These are phyloP conservation scores for Penicillium capsulatum DNA, from an alignment of 2,329 filamentous ascomycete genomes.

Conservation along the genomic window DNA sequence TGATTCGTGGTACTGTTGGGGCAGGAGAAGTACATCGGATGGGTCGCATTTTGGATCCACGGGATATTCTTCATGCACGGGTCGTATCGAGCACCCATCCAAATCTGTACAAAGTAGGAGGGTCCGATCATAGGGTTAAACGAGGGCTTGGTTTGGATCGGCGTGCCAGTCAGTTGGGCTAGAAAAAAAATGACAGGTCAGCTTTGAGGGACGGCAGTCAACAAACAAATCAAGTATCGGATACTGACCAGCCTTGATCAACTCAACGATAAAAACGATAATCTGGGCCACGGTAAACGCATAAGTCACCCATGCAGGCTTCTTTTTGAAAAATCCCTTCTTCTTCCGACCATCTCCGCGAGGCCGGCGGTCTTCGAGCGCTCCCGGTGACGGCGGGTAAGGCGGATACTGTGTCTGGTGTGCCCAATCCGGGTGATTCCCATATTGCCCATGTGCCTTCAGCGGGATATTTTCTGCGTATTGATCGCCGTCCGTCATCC, in stretches of 20 bases:
- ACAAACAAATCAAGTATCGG: not conserved
- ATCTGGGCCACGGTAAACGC: slow-evolving; percentile 71
- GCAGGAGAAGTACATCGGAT: slow-evolving; percentile 62
- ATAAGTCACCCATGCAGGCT: slow-evolving; percentile 77
- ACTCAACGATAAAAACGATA: slow-evolving; percentile 80
- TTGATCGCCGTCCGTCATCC: slow-evolving; percentile 31
- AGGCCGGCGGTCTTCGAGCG: slow-evolving; percentile 12
- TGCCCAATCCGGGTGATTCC: slow-evolving; percentile 39
- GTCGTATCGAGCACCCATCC: slow-evolving; percentile 89
- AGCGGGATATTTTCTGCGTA: slow-evolving; percentile 44
- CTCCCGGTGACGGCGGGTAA: slow-evolving; percentile 51
- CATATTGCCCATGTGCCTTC: slow-evolving; percentile 35
- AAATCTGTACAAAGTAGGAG: slow-evolving; percentile 83
- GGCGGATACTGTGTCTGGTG: slow-evolving; percentile 44
- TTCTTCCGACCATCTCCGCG: slow-evolving; percentile 25
- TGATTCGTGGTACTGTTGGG: slow-evolving; percentile 68
- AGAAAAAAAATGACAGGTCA: slow-evolving; percentile 8
- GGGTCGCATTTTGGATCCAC: slow-evolving; percentile 37
- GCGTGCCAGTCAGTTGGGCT: slow-evolving; percentile 72
- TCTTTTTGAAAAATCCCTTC: slow-evolving; percentile 54
- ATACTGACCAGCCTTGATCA: slow-evolving; percentile 73
- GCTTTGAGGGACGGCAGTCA: not conserved
- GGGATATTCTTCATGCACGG: slow-evolving; percentile 84
- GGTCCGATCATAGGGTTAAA: slow-evolving; percentile 99
- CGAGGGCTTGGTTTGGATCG: slow-evolving; percentile 64